Conservation (phyloP, 2,329 filamentous ascomycete genomes). For the Scedosporium boydii region DNA sequence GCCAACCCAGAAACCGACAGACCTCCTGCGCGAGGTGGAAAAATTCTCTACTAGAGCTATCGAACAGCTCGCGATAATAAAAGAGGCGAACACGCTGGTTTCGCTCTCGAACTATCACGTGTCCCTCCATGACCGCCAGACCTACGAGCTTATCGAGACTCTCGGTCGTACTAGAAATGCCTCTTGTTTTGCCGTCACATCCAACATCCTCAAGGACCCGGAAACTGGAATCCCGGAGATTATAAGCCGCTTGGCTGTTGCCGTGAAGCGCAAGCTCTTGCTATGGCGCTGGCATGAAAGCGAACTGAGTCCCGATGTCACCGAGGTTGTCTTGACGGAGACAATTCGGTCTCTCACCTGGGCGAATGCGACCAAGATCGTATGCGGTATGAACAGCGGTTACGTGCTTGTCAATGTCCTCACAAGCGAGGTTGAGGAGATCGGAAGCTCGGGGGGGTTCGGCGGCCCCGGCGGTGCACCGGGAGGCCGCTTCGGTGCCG, state of each 20-base stretch:
- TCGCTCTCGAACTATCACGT: conserved; percentile 86
- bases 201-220: conserved; percentile 86
- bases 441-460: conserved; percentile 66
- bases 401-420: conserved; percentile 84
- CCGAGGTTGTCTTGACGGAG: conserved; percentile 71
- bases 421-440: conserved; percentile 63
- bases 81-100: conserved; percentile 84
- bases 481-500: conserved; percentile 68
- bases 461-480: conserved; percentile 54
- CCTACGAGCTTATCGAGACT: conserved; percentile 71
- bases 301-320: conserved; percentile 65
- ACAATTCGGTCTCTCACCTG: conserved; percentile 84
- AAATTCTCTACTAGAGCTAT: conserved; percentile 86
- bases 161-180: conserved; percentile 80
- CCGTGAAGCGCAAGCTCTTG: conserved; percentile 80
- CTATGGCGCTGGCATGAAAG: conserved; percentile 96
- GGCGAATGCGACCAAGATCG: conserved; percentile 76
- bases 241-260: conserved; percentile 82
- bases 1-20: conserved; percentile 50
- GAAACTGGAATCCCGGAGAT: conserved; percentile 85
- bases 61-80: conserved; percentile 90
- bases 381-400: conserved; percentile 84
- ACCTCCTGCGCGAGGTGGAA: conserved; percentile 83
- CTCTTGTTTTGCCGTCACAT: conserved; percentile 82
- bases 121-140: conserved; percentile 80